Evolutionary conservation across 768 basidiomycete genomes (phyloP).

Genomic region (Baorangia bicolor): DNA sequence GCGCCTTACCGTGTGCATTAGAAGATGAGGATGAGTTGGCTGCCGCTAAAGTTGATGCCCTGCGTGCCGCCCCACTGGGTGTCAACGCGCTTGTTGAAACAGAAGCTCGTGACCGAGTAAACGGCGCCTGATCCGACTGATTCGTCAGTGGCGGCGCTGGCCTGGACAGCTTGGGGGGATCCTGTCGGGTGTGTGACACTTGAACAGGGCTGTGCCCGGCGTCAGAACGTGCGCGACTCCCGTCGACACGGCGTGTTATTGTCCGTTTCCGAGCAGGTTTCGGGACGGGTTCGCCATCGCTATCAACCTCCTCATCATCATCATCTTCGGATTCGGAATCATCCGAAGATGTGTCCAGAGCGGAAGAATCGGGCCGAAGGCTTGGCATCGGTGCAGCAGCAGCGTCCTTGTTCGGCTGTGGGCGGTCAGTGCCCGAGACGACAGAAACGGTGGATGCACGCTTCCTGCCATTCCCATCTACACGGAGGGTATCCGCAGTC

Average conservation of each 20-base stretch:
- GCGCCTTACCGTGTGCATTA: constrained; percentile 30
- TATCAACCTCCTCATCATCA: constrained; percentile 38
- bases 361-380: constrained; percentile 15
- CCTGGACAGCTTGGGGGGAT: constrained; percentile 12
- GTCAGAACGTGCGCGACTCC: constrained; percentile 16
- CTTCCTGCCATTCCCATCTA: constrained; percentile 23
- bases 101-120: constrained; percentile 46
- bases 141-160: constrained; percentile 32
- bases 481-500: constrained; percentile 29
- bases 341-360: constrained; percentile 28
- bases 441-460: constrained; percentile 33
- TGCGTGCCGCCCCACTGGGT: constrained; percentile 50
- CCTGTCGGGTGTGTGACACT: constrained; percentile 1
- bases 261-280: constrained; percentile 37
- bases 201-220: constrained; percentile 12
- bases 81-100: constrained; percentile 57
- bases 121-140: constrained; percentile 5
- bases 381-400: constrained; percentile 5
- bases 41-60: constrained; percentile 43
- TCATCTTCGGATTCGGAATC: constrained; percentile 39
- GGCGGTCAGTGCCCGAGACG: constrained; percentile 13
- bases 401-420: constrained; percentile 12
- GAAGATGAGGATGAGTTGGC: constrained; percentile 33
- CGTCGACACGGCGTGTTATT: constrained; percentile 25
- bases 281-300: constrained; percentile 33